Evolutionary conservation across 78 protist species (phyloP).

Genomic region (Dictyostelium intermedium): DNA sequence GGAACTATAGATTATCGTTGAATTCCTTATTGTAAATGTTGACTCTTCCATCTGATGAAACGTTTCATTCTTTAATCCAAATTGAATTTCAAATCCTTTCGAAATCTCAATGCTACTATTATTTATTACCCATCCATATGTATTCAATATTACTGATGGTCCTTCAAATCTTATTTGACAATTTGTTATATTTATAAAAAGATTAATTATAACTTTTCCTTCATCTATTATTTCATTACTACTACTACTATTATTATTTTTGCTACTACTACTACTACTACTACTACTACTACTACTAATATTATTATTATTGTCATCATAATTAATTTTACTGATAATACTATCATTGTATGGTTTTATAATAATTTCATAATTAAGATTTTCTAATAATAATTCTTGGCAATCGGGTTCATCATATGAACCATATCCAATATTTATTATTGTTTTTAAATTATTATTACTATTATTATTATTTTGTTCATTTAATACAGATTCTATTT

Average conservation of each 20-base stretch:
- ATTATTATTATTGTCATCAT: too few relatives aligned
- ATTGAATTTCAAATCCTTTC: neutral
- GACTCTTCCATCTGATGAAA: neutral
- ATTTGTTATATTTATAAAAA: too few relatives aligned
- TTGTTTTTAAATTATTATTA: too few relatives aligned
- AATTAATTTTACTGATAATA: too few relatives aligned
- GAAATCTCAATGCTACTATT: neutral
- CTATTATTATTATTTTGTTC: neutral
- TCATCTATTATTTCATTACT: neutral
- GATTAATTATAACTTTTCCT: neutral
- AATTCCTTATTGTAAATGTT: too few relatives aligned
- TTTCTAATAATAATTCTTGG: too few relatives aligned
- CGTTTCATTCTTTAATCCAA: neutral
- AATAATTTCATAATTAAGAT: neutral
- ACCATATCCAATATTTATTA: neutral
- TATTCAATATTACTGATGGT: neutral
- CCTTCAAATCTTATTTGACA: neutral
- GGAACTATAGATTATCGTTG: neutral
- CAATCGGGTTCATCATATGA: neutral
- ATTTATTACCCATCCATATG: neutral
- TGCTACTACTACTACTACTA: too few relatives aligned
- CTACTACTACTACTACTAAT: too few relatives aligned
- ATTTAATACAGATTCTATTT: neutral
- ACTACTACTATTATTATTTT: too few relatives aligned
- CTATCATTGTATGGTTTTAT: neutral